Evolutionary conservation across 176 grass and related monocot species (phyloP).

Genomic region (Melocanna baccifera): DNA sequence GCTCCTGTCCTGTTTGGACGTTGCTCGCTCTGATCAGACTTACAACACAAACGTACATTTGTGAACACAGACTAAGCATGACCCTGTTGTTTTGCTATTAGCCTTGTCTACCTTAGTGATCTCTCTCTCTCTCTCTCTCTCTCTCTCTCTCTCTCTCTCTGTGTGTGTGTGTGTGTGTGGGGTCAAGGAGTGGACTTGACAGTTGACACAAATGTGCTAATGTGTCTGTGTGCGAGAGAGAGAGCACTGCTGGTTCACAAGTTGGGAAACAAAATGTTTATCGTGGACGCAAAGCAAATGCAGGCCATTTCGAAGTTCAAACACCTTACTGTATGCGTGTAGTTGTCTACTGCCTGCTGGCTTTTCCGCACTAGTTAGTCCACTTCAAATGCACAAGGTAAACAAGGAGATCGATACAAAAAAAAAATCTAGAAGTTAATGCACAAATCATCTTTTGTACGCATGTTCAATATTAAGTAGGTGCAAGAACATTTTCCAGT

Average conservation of each 20-base stretch:
- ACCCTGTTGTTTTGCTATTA: slow-evolving; percentile 19
- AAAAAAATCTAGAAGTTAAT: neutral
- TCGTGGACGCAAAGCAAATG: slow-evolving; percentile 38
- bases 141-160: neutral
- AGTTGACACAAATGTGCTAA: slow-evolving; percentile 15
- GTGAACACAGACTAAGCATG: slow-evolving; percentile 32
- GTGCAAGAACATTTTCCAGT: neutral
- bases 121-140: neutral
- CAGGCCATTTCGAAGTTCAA: slow-evolving; percentile 39
- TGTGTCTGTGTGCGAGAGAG: neutral
- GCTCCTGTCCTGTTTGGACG: slow-evolving; percentile 31
- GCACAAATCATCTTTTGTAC: neutral
- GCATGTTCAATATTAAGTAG: slow-evolving; percentile 24
- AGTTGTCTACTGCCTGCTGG: slow-evolving; percentile 1
- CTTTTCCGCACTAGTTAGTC: slow-evolving; percentile 6
- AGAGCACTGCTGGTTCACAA: neutral
- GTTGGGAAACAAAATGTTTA: slow-evolving; percentile 30
- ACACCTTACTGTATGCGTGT: slow-evolving; percentile 11
- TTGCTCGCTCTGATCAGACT: neutral
- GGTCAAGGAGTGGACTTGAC: slow-evolving; percentile 3
- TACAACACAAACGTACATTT: slow-evolving; percentile 14
- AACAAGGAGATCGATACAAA: neutral
- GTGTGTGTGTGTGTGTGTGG: too few relatives aligned
- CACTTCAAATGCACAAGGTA: slow-evolving; percentile 10
- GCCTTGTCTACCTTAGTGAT: neutral